Conservation (phyloP, 2,329 filamentous ascomycete species). For the Fusarium cyanostomum region DNA sequence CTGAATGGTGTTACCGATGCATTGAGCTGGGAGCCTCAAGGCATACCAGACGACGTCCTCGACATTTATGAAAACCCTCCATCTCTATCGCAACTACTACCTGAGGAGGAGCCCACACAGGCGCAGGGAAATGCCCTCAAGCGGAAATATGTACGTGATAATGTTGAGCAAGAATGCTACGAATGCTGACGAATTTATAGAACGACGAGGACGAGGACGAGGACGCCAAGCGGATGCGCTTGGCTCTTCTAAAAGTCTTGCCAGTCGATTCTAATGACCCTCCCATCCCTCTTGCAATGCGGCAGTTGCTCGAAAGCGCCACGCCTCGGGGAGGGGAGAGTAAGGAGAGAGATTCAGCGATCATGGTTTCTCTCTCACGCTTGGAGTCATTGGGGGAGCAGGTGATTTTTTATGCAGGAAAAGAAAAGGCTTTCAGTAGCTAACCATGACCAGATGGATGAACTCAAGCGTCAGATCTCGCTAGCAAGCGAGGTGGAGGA, state of each 20-base stretch:
- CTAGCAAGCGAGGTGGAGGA: constrained; percentile 45
- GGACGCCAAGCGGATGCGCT: constrained; percentile 44
- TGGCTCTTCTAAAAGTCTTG: constrained; percentile 33
- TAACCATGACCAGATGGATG: constrained; percentile 44
- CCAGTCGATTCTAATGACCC: constrained; percentile 39
- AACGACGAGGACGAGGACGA: constrained; percentile 49
- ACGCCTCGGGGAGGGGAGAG: constrained; percentile 13
- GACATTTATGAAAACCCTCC: constrained; percentile 57
- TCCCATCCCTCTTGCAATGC: constrained; percentile 47
- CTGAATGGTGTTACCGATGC: constrained; percentile 51
- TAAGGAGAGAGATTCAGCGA: constrained; percentile 31
- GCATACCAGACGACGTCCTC: constrained; percentile 59
- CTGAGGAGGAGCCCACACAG: constrained; percentile 21
- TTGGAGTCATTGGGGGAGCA: constrained; percentile 53
- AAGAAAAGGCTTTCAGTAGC: neutral
- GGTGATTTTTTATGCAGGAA: constrained; percentile 40
- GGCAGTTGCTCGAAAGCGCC: constrained; percentile 42
- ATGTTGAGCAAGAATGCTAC: neutral
- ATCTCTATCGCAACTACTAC: constrained; percentile 44
- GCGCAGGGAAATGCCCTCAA: constrained; percentile 52
- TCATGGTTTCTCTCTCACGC: constrained; percentile 45
- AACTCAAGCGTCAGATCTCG: constrained; percentile 41
- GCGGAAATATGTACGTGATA: constrained; percentile 57
- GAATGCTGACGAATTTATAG: neutral
- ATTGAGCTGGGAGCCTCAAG: constrained; percentile 58